These are phyloP conservation scores for Porodaedalea pini DNA, from an alignment of 1,284 basidiomycete genomes.

Conservation along the genomic window DNA sequence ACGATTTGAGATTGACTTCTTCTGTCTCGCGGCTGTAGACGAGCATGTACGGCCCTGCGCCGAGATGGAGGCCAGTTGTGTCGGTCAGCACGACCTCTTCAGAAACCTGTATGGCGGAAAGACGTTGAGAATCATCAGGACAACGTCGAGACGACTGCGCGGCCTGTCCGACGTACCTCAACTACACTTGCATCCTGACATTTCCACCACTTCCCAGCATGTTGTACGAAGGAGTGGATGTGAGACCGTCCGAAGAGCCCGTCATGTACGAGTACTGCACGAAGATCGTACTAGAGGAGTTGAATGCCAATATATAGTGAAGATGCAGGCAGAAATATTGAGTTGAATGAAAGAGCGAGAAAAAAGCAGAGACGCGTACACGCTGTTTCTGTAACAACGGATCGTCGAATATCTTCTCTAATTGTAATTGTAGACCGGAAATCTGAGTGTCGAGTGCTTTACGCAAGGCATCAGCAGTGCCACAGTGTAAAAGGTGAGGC, in stretches of 20 bases:
- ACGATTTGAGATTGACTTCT: conserved; percentile 14
- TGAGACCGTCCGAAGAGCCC: conserved; percentile 70
- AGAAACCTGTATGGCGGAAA: conserved; percentile 55
- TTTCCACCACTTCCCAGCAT: conserved; percentile 71
- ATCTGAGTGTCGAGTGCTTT: conserved; percentile 53
- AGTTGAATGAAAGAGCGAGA: neutral
- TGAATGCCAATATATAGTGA: neutral
- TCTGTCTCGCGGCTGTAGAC: conserved; percentile 54
- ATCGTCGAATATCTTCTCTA: conserved; percentile 48
- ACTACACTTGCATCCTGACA: conserved; percentile 66
- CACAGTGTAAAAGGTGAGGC: neutral
- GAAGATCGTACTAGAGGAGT: conserved; percentile 62
- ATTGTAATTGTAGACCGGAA: conserved; percentile 40
- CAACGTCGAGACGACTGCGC: too few relatives aligned
- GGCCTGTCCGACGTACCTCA: conserved; percentile 51
- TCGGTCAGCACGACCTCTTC: conserved; percentile 67
- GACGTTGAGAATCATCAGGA: neutral
- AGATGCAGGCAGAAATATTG: too few relatives aligned
- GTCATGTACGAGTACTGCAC: conserved; percentile 69
- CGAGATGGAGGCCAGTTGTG: conserved; percentile 61
- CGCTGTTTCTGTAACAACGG: conserved; percentile 58
- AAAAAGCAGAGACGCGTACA: conserved; percentile 36
- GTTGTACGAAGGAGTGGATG: conserved; percentile 70
- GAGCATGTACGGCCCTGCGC: conserved; percentile 70
- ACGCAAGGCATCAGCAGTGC: neutral